A percentile compares a stretch with the other conserved stretches of the same genome.
phyloP scores from a whole-genome alignment of 768 basidiomycete species.

The Gloeostereum incarnatum region DNA sequence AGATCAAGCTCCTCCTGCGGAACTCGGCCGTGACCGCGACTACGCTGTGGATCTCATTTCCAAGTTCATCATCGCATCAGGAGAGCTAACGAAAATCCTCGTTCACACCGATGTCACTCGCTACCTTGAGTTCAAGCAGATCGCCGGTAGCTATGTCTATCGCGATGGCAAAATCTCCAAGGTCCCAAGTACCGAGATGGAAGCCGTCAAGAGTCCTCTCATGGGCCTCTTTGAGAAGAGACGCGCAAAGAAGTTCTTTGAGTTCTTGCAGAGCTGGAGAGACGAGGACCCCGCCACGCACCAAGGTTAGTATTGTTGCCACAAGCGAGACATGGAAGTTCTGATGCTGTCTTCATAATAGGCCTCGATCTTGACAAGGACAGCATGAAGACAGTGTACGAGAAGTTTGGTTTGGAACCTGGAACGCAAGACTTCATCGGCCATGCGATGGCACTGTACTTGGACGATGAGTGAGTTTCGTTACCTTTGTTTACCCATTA shows the following conservation, averaged over 20 bases:
- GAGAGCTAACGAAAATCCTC: constrained; percentile 95
- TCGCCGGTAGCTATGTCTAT: constrained; percentile 96
- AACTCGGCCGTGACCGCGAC: constrained; percentile 93
- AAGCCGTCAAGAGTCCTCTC: constrained; percentile 88
- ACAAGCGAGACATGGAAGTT: not conserved
- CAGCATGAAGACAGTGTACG: constrained; percentile 90
- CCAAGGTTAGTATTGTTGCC: constrained; percentile 53
- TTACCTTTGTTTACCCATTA: not conserved
- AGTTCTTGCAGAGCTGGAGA: constrained; percentile 92
- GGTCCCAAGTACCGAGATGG: constrained; percentile 95
- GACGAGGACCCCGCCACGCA: constrained; percentile 95
- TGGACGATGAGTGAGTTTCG: constrained; percentile 84
- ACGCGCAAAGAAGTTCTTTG: constrained; percentile 97
- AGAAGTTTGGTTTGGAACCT: constrained; percentile 93
- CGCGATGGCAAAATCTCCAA: constrained; percentile 96
- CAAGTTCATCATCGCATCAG: constrained; percentile 98
- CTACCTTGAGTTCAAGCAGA: constrained; percentile 99
- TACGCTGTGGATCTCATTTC: constrained; percentile 97
- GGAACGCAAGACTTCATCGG: constrained; percentile 99
- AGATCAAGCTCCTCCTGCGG: constrained; percentile 63
- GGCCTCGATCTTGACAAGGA: constrained; percentile 85
- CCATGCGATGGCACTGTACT: constrained; percentile 97
- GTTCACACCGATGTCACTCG: constrained; percentile 98
- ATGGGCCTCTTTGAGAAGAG: constrained; percentile 99
- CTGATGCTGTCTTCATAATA: constrained; percentile 18